These are phyloP conservation scores for Aristolochia contorta DNA, from an alignment of 164 flowering plant species.

Conservation along the genomic window DNA sequence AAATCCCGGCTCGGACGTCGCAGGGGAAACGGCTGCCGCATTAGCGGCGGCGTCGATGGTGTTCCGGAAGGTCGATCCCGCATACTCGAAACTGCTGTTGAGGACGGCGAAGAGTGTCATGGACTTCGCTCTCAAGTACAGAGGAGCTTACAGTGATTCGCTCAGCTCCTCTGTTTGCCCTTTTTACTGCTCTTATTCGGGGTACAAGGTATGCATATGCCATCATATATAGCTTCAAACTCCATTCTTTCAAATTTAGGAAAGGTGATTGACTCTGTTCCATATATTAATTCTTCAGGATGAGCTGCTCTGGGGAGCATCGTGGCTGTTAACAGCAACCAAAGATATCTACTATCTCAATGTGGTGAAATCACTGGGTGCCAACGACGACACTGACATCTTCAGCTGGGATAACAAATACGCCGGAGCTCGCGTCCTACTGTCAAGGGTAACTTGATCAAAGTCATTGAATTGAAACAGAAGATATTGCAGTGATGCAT, in stretches of 20 bases:
- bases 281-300: too few species aligned
- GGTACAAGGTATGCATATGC: constrained; percentile 48
- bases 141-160: constrained; percentile 72
- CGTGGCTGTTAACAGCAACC: constrained; percentile 79
- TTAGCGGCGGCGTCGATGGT: constrained; percentile 81
- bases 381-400: constrained; percentile 38
- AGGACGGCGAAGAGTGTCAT: constrained; percentile 47
- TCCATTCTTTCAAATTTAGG: too few species aligned
- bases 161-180: constrained; percentile 71
- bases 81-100: constrained; percentile 42
- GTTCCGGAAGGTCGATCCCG: constrained; percentile 40
- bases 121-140: constrained; percentile 51
- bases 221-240: too few species aligned
- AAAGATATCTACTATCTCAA: constrained; percentile 42
- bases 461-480: too few species aligned
- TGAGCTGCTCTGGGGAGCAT: constrained; percentile 86
- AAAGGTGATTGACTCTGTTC: too few species aligned
- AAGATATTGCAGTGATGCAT: too few species aligned
- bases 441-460: constrained; percentile 56
- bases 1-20: constrained; percentile 83
- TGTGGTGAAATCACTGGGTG: constrained; percentile 44
- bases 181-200: constrained; percentile 89
- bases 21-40: constrained; percentile 85
- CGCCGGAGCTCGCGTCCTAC: constrained; percentile 76
- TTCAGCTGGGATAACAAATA: constrained; percentile 95